A percentile compares a stretch with the other conserved stretches of the same genome.
These are phyloP conservation scores for Candida taoyuanica DNA, from an alignment of 805 yeast species.

Conservation along the genomic window DNA sequence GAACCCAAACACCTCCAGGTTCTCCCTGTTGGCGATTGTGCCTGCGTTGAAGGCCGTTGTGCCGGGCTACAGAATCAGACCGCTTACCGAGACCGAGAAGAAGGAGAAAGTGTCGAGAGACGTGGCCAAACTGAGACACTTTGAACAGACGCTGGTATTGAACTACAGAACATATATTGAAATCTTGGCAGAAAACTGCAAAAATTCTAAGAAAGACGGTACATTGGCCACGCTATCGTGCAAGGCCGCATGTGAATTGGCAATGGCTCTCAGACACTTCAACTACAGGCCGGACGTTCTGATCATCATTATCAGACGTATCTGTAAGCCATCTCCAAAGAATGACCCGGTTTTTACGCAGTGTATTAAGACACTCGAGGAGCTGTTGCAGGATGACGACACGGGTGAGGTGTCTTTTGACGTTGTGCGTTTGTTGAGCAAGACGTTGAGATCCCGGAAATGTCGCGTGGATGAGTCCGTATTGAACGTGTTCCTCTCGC, in stretches of 20 bases:
- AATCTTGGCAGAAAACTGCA: slow-evolving; percentile 40
- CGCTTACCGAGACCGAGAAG: slow-evolving; percentile 75
- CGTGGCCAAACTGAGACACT: slow-evolving; percentile 67
- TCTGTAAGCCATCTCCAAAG: slow-evolving; percentile 50
- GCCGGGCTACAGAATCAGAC: slow-evolving; percentile 84
- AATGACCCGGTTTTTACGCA: slow-evolving; percentile 45
- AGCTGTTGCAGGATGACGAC: slow-evolving; percentile 72
- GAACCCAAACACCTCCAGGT: slow-evolving; percentile 60
- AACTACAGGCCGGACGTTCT: slow-evolving; percentile 77
- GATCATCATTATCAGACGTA: slow-evolving; percentile 59
- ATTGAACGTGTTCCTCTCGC: slow-evolving; percentile 63
- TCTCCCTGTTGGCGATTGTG: slow-evolving; percentile 73
- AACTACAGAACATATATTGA: slow-evolving; percentile 68
- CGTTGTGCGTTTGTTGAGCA: slow-evolving; percentile 59
- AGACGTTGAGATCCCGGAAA: slow-evolving; percentile 66
- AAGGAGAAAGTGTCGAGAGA: slow-evolving; percentile 81
- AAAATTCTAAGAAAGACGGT: slow-evolving; percentile 33
- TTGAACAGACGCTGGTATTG: slow-evolving; percentile 72
- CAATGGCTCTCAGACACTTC: slow-evolving; percentile 66
- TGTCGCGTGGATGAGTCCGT: slow-evolving; percentile 83
- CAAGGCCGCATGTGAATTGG: slow-evolving; percentile 75
- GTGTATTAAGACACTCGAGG: slow-evolving; percentile 62
- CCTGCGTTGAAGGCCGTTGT: slow-evolving; percentile 81
- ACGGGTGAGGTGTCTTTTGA: slow-evolving; percentile 80
- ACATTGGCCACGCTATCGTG: slow-evolving; percentile 54